Percentiles rank a stretch among this genome's conserved stretches.
phyloP scores from a whole-genome alignment of 768 basidiomycete genomes.

The Hydnomerulius pinastri region DNA sequence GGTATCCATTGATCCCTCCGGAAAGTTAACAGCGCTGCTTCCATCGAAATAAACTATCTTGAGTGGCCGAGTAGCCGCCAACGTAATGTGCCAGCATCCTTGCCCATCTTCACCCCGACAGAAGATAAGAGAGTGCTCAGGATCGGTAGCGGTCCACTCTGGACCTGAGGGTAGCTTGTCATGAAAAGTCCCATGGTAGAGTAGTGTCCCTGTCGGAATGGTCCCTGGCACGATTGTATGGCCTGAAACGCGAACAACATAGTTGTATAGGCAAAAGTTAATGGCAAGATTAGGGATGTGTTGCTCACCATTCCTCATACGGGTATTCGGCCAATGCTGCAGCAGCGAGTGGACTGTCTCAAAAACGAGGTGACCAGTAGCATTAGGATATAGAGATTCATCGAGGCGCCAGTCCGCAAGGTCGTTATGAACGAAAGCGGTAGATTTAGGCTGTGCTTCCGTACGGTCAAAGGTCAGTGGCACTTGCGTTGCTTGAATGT shows the following conservation, averaged over 20 bases:
- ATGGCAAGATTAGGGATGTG: neutral
- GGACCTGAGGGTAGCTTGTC: conserved; percentile 27
- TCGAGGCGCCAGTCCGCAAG: conserved; percentile 21
- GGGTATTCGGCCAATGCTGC: conserved; percentile 42
- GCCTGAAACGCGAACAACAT: conserved; percentile 10
- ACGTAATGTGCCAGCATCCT: conserved; percentile 23
- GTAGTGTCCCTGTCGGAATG: conserved; percentile 36
- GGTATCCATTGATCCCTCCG: conserved; percentile 42
- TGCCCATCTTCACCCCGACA: conserved; percentile 23
- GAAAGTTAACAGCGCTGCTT: conserved; percentile 46
- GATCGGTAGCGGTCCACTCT: conserved; percentile 37
- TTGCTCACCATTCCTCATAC: conserved; percentile 35
- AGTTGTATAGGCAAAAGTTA: too few relatives aligned
- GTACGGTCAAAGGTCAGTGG: neutral
- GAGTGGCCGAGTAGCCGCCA: conserved; percentile 31
- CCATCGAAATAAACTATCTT: conserved; percentile 57
- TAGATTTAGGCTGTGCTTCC: too few relatives aligned
- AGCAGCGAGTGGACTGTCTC: conserved; percentile 35
- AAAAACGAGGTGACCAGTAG: conserved; percentile 37
- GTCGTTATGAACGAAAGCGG: neutral
- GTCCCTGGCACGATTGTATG: conserved; percentile 35
- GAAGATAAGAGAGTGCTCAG: conserved; percentile 41
- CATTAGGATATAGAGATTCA: conserved; percentile 24
- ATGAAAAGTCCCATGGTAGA: conserved; percentile 34
- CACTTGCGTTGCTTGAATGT: conserved; percentile 1